Percentiles rank a stretch among this genome's conserved stretches.
These are phyloP conservation scores for Abortiporus biennis DNA, from an alignment of 1,284 basidiomycete genomes.

Conservation along the genomic window DNA sequence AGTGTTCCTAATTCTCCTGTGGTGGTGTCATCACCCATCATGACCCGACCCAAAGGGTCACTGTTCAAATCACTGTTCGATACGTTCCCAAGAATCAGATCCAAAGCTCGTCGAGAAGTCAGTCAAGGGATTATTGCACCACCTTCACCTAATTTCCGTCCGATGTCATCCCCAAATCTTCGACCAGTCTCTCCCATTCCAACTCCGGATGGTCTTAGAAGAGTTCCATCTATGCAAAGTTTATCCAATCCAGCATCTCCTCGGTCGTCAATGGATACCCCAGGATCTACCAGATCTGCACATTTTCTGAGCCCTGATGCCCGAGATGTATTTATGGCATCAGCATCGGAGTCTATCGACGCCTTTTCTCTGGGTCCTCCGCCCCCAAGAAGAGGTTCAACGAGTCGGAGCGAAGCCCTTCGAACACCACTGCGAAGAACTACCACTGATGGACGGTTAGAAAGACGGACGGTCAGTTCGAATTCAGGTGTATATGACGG, in stretches of 20 bases:
- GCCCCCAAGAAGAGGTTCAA: slow-evolving; percentile 19
- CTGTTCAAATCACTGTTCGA: slow-evolving; percentile 29
- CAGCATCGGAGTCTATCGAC: slow-evolving; percentile 9
- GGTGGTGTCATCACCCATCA: slow-evolving; percentile 10
- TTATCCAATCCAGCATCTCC: slow-evolving; percentile 17
- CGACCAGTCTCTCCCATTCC: slow-evolving; percentile 15
- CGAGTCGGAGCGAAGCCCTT: not conserved
- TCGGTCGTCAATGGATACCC: slow-evolving; percentile 12
- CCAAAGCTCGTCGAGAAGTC: slow-evolving; percentile 19
- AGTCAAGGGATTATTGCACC: slow-evolving; percentile 30
- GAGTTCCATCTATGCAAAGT: slow-evolving; percentile 17
- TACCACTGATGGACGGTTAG: slow-evolving; percentile 14
- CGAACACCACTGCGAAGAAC: slow-evolving; percentile 9
- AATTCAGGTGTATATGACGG: no score
- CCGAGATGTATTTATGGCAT: slow-evolving; percentile 3
- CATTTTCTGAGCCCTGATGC: slow-evolving; percentile 8
- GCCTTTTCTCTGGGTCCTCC: slow-evolving; percentile 15
- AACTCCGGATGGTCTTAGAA: slow-evolving; percentile 11
- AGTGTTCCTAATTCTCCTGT: slow-evolving; percentile 20
- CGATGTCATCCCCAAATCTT: slow-evolving; percentile 8
- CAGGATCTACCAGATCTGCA: slow-evolving; percentile 11
- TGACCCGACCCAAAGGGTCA: slow-evolving; percentile 15
- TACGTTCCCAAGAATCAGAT: slow-evolving; percentile 19
- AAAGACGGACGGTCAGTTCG: slow-evolving; percentile 19
- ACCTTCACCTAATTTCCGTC: slow-evolving; percentile 12